phyloP scores from a whole-genome alignment of 768 basidiomycete genomes.

The Omphalotus guepiniiformis region DNA sequence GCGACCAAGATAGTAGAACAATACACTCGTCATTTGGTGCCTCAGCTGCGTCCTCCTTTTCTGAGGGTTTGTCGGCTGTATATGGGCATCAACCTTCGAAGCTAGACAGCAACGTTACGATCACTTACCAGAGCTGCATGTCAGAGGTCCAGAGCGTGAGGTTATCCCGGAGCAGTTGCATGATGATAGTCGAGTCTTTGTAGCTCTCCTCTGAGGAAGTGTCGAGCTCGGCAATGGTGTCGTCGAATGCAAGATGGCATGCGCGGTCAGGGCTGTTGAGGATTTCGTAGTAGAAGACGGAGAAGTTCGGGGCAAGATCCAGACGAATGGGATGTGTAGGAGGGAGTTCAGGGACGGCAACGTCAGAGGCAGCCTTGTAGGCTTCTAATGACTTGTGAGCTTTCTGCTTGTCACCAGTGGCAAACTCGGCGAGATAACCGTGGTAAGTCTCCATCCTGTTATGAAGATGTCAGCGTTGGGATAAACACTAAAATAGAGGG shows the following conservation, averaged over 20 bases:
- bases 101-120: not conserved
- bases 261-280: conserved; percentile 97
- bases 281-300: conserved; percentile 99
- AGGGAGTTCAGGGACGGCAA: conserved; percentile 91
- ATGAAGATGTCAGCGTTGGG: conserved; percentile 4
- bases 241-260: conserved; percentile 97
- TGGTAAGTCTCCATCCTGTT: conserved; percentile 95
- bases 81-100: conserved; percentile 23
- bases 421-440: conserved; percentile 97
- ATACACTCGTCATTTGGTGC: conserved; percentile 64
- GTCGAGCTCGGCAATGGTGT: conserved; percentile 98
- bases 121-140: conserved; percentile 79
- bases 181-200: conserved; percentile 98
- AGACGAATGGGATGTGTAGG: conserved; percentile 97
- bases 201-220: conserved; percentile 98
- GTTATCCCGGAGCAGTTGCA: conserved; percentile 97
- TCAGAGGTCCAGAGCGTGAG: conserved; percentile 97
- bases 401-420: conserved; percentile 95
- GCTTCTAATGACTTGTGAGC: conserved; percentile 96
- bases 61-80: conserved; percentile 63
- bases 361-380: conserved; percentile 96
- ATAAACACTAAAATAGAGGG: conserved; percentile 33
- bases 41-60: conserved; percentile 68
- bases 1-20: conserved; percentile 42
- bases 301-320: conserved; percentile 97